phyloP scores from a whole-genome alignment of 129 eudicot genomes.

The Lonicera japonica region DNA sequence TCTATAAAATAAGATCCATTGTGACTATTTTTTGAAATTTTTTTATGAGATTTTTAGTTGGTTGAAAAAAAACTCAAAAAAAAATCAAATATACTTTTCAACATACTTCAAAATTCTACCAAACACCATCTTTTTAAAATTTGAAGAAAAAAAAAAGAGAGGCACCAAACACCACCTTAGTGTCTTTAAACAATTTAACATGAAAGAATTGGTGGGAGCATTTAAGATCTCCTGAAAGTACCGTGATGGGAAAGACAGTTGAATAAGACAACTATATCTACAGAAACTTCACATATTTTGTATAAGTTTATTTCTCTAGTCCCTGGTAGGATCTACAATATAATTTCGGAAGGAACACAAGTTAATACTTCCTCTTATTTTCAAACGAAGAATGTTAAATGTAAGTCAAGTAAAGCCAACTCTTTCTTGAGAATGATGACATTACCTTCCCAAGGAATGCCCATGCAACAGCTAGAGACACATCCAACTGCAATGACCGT shows the following conservation, averaged over 20 bases:
- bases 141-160: too few relatives aligned
- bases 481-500: slow-evolving; percentile 85
- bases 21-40: too few relatives aligned
- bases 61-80: too few relatives aligned
- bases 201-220: too few relatives aligned
- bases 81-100: too few relatives aligned
- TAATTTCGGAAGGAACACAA: not conserved
- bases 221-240: too few relatives aligned
- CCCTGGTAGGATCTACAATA: not conserved
- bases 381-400: slow-evolving; percentile 3
- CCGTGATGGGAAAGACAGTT: not conserved
- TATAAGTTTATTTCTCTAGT: not conserved
- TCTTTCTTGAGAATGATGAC: not conserved
- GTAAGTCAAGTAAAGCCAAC: not conserved
- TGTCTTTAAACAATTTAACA: too few relatives aligned
- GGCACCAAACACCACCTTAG: too few relatives aligned
- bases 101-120: too few relatives aligned
- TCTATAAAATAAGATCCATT: too few relatives aligned
- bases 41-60: too few relatives aligned
- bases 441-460: slow-evolving; percentile 97
- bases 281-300: not conserved
- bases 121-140: too few relatives aligned
- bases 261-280: not conserved
- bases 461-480: slow-evolving; percentile 96
- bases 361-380: not conserved